Evolutionary conservation across 1,284 basidiomycete genomes (phyloP).

Genomic region (Inonotus hispidus): DNA sequence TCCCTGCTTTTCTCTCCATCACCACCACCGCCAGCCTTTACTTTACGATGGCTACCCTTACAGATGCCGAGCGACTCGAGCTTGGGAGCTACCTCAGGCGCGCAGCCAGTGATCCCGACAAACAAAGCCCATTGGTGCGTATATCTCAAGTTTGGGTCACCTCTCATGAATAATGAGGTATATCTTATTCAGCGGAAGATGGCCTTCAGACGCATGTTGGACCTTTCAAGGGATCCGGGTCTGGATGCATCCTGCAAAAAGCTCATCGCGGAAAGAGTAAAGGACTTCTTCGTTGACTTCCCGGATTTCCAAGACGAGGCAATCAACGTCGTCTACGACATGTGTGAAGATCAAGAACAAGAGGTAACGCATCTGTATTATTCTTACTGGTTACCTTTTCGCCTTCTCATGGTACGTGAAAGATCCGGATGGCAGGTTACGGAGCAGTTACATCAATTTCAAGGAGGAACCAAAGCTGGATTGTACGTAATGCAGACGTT

Average conservation of each 20-base stretch:
- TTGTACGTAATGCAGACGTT: conserved; percentile 67
- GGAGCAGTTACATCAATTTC: conserved; percentile 58
- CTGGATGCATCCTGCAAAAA: conserved; percentile 40
- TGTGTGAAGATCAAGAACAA: conserved; percentile 64
- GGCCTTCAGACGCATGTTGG: conserved; percentile 33
- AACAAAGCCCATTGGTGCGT: conserved; percentile 26
- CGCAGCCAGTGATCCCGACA: conserved; percentile 28
- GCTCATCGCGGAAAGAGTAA: conserved; percentile 53
- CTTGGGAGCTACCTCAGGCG: conserved; percentile 28
- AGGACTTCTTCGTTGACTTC: conserved; percentile 56
- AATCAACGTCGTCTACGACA: conserved; percentile 66
- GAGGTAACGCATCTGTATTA: too few species aligned
- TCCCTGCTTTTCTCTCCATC: neutral
- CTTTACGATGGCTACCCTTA: neutral
- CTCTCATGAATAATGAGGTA: neutral
- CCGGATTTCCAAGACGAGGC: conserved; percentile 65
- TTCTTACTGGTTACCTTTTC: too few species aligned
- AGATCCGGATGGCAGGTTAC: conserved; percentile 68
- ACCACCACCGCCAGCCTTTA: neutral
- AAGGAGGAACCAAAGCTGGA: conserved; percentile 49
- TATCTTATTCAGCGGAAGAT: conserved; percentile 30
- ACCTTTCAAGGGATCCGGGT: conserved; percentile 30
- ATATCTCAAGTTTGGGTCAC: neutral
- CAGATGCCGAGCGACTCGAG: conserved; percentile 21
- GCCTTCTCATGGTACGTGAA: neutral